Evolutionary conservation across 306 rosid genomes (phyloP).

Genomic region (Adenanthera pavonina): DNA sequence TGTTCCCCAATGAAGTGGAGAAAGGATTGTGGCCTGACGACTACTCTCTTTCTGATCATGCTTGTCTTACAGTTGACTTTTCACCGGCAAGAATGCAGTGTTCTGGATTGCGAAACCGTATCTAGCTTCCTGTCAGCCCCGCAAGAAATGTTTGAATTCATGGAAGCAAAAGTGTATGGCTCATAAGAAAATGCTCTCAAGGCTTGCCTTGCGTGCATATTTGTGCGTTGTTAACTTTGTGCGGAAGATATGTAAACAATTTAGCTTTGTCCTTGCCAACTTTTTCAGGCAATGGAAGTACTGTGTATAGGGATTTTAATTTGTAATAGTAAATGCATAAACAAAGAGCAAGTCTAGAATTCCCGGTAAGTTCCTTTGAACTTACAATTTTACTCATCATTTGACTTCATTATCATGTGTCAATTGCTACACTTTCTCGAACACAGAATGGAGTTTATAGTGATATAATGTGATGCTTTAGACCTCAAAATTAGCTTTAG

Average conservation of each 20-base stretch:
- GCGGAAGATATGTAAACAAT: conserved; percentile 30
- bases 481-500: background rate
- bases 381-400: background rate
- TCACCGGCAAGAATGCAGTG: conserved; percentile 62
- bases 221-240: conserved; percentile 26
- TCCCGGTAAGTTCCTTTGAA: background rate
- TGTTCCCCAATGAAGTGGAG: conserved; percentile 81
- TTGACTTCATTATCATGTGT: background rate
- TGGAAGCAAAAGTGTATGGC: conserved; percentile 17
- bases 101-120: conserved; percentile 36
- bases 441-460: too few species aligned
- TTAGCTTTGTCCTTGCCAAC: conserved; percentile 48
- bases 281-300: conserved; percentile 40
- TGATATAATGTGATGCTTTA: too few species aligned
- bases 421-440: too few species aligned
- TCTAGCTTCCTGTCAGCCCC: conserved; percentile 7
- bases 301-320: conserved; percentile 34
- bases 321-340: background rate
- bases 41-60: conserved; percentile 89
- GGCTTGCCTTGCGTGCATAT: conserved; percentile 30
- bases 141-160: background rate
- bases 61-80: conserved; percentile 65
- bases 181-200: conserved; percentile 19
- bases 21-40: conserved; percentile 83
- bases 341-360: background rate